These are phyloP conservation scores for Camellia japonica DNA, from an alignment of 148 eudicot genomes.

Conservation along the genomic window DNA sequence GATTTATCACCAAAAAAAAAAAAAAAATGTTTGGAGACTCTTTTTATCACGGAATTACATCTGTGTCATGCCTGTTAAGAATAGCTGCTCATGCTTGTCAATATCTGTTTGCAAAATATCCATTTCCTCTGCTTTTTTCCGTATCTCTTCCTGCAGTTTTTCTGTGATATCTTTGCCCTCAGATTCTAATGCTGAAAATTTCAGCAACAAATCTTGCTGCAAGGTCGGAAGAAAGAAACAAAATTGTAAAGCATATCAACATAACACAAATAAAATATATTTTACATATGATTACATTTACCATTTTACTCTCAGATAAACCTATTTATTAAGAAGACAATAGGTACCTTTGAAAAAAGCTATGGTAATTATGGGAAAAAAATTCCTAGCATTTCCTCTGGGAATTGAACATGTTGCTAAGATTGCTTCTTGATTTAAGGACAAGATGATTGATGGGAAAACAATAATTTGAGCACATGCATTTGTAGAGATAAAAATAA, in stretches of 20 bases:
- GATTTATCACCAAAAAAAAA: too few relatives aligned
- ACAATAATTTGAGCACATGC: too few relatives aligned
- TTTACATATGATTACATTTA: slow-evolving; percentile 15
- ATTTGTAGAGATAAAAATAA: too few relatives aligned
- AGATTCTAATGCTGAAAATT: slow-evolving; percentile 50
- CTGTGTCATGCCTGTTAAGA: too few relatives aligned
- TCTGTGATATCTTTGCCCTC: slow-evolving; percentile 51
- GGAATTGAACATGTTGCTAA: too few relatives aligned
- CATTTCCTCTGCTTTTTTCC: slow-evolving; percentile 57
- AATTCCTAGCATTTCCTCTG: too few relatives aligned
- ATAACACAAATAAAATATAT: slow-evolving; percentile 4
- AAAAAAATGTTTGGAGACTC: too few relatives aligned
- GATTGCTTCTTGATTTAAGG: too few relatives aligned
- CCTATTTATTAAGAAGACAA: neutral
- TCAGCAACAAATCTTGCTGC: slow-evolving; percentile 67
- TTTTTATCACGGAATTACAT: too few relatives aligned
- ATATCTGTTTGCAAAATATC: slow-evolving; percentile 52
- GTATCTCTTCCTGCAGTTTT: slow-evolving; percentile 57
- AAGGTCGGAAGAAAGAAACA: slow-evolving; percentile 10
- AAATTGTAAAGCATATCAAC: neutral
- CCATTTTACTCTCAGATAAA: slow-evolving; percentile 65
- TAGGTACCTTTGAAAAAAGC: too few relatives aligned
- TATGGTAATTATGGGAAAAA: too few relatives aligned
- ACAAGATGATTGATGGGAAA: too few relatives aligned
- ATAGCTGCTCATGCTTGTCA: slow-evolving; percentile 37